These are phyloP conservation scores for Cutaneotrichosporon spelunceum DNA, from an alignment of 1,284 basidiomycete species.

Conservation along the genomic window DNA sequence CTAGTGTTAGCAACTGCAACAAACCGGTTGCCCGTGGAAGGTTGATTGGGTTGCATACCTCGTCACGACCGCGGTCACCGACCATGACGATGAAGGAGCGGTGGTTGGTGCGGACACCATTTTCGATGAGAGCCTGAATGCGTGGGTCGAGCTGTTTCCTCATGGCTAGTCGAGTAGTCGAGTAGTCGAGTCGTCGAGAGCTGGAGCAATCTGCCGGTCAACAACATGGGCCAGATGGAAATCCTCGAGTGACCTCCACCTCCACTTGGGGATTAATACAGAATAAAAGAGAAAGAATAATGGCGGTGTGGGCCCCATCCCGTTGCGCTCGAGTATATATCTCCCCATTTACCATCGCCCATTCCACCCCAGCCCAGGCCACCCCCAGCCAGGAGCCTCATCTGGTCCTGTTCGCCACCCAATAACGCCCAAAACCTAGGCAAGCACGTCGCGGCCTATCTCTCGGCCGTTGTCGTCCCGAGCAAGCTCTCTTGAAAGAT, in stretches of 20 bases:
- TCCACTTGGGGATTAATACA: conserved; percentile 4
- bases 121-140: conserved; percentile 86
- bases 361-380: not conserved
- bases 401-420: not conserved
- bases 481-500: conserved; percentile 19
- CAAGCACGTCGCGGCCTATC: not conserved
- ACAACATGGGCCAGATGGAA: conserved; percentile 6
- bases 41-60: conserved; percentile 59
- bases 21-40: not conserved
- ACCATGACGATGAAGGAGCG: conserved; percentile 96
- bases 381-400: not conserved
- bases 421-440: not conserved
- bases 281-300: not conserved
- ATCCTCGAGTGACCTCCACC: conserved; percentile 14
- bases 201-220: not conserved
- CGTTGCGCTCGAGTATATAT: conserved; percentile 6
- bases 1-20: conserved; percentile 50
- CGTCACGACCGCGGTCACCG: conserved; percentile 90
- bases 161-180: conserved; percentile 29
- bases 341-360: not conserved
- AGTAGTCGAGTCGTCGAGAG: not conserved
- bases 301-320: conserved; percentile 6
- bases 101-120: conserved; percentile 89
- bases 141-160: conserved; percentile 73
- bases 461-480: not conserved